Percentiles rank a stretch among this genome's conserved stretches.
These are phyloP conservation scores for Myrmaecium sp. DNA, from an alignment of 2,329 filamentous ascomycete genomes.

Conservation along the genomic window DNA sequence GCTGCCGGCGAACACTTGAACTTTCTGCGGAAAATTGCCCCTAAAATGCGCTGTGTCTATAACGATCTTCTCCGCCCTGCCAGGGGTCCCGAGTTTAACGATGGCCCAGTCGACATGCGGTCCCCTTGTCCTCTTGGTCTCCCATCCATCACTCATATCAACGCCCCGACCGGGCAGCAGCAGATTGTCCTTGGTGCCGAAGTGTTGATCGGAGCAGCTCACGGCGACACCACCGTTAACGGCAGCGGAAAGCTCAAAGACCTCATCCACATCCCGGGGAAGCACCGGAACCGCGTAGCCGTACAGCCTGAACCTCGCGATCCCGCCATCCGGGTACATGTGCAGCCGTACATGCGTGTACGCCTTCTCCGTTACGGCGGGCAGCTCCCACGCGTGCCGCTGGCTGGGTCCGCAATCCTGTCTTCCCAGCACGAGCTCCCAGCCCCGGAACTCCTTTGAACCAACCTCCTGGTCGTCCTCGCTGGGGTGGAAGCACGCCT, in stretches of 20 bases:
- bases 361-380: slow-evolving; percentile 38
- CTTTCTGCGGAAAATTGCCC: slow-evolving; percentile 68
- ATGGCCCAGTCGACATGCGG: slow-evolving; percentile 72
- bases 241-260: slow-evolving; percentile 62
- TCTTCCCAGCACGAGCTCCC: slow-evolving; percentile 54
- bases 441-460: slow-evolving; percentile 26
- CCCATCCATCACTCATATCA: slow-evolving; percentile 83
- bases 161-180: slow-evolving; percentile 62
- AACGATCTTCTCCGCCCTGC: slow-evolving; percentile 47
- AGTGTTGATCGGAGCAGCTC: slow-evolving; percentile 68
- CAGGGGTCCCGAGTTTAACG: slow-evolving; percentile 51
- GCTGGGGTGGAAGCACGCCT: slow-evolving; percentile 48
- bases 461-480: slow-evolving; percentile 43
- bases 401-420: slow-evolving; percentile 59
- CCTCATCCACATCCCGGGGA: slow-evolving; percentile 43
- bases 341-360: slow-evolving; percentile 68
- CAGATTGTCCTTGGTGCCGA: slow-evolving; percentile 64
- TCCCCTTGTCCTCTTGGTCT: slow-evolving; percentile 58
- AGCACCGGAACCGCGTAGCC: slow-evolving; percentile 63
- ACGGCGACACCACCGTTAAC: slow-evolving; percentile 64
- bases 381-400: slow-evolving; percentile 56
- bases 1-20: slow-evolving; percentile 45
- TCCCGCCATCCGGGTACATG: slow-evolving; percentile 77
- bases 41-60: slow-evolving; percentile 72
- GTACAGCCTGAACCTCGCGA: slow-evolving; percentile 63